A percentile compares a stretch with the other conserved stretches of the same genome.
Conservation (phyloP, 768 basidiomycete genomes). For the Suillus brevipes region DNA sequence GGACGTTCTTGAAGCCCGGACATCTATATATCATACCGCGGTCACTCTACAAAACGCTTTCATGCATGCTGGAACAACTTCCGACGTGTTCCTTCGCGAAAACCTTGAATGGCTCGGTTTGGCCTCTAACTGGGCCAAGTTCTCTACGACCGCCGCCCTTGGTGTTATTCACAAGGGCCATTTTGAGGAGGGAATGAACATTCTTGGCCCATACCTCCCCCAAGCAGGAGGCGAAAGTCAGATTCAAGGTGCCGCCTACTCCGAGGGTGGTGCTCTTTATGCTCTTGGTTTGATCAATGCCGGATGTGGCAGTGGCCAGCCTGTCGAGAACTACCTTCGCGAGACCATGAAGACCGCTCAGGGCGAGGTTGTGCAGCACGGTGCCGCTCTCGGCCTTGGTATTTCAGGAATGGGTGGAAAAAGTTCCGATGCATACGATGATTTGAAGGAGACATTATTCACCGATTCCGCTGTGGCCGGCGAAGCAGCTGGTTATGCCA, state of each 20-base stretch:
- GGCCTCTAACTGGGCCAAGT: slow-evolving; percentile 98
- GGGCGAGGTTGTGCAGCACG: slow-evolving; percentile 92
- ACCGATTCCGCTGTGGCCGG: slow-evolving; percentile 95
- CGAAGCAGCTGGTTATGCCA: slow-evolving; percentile 94
- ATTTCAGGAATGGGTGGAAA: slow-evolving; percentile 93
- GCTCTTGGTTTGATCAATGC: slow-evolving; percentile 95
- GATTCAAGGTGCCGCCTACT: slow-evolving; percentile 79
- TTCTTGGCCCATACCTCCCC: slow-evolving; percentile 93
- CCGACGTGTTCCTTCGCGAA: slow-evolving; percentile 89
- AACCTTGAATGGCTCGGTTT: slow-evolving; percentile 96
- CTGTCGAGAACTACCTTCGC: slow-evolving; percentile 75
- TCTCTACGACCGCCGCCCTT: slow-evolving; percentile 94
- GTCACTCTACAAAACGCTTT: slow-evolving; percentile 96
- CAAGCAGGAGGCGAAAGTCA: slow-evolving; percentile 72
- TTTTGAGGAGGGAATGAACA: slow-evolving; percentile 87
- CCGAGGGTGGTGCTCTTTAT: slow-evolving; percentile 95
- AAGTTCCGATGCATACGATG: slow-evolving; percentile 87
- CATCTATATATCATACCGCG: slow-evolving; percentile 96
- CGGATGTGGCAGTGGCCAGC: slow-evolving; percentile 71
- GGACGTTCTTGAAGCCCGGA: slow-evolving; percentile 91
- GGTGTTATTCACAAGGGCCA: slow-evolving; percentile 98
- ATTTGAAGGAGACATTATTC: slow-evolving; percentile 85
- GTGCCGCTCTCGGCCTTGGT: slow-evolving; percentile 95
- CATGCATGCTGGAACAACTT: slow-evolving; percentile 97
- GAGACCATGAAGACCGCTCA: slow-evolving; percentile 74